These are phyloP conservation scores for Cryomyces minteri DNA, from an alignment of 495 filamentous ascomycete genomes.

Conservation along the genomic window DNA sequence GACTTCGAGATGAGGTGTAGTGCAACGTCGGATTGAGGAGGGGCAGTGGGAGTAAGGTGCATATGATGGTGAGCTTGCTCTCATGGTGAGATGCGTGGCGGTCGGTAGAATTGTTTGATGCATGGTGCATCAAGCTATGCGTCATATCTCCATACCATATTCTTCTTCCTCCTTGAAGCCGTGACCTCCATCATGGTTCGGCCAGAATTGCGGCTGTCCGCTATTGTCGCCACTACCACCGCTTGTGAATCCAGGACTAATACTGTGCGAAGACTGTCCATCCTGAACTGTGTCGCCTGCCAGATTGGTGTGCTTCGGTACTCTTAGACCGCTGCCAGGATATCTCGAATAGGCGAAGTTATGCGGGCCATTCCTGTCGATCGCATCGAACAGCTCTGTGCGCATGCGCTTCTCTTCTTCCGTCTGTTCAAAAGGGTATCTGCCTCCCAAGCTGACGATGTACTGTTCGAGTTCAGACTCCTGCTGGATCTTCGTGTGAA, in stretches of 20 bases:
- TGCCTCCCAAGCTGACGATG: conserved; percentile 49
- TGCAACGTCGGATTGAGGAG: too few relatives aligned
- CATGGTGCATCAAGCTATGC: too few relatives aligned
- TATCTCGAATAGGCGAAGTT: conserved; percentile 65
- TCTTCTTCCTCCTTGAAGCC: conserved; percentile 83
- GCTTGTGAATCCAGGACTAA: conserved; percentile 54
- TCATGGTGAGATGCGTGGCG: too few relatives aligned
- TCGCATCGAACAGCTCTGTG: conserved; percentile 68
- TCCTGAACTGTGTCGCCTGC: conserved; percentile 57
- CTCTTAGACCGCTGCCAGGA: conserved; percentile 70
- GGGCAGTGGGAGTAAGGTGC: too few relatives aligned
- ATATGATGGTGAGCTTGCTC: too few relatives aligned
- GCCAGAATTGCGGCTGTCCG: conserved; percentile 50
- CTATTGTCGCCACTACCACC: conserved; percentile 35
- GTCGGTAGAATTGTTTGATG: too few relatives aligned
- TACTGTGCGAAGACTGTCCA: conserved; percentile 32
- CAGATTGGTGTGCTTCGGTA: conserved; percentile 83
- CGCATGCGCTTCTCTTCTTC: conserved; percentile 95
- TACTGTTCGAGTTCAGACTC: conserved; percentile 65
- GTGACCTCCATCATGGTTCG: conserved; percentile 30
- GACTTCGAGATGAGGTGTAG: too few relatives aligned
- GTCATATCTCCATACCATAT: conserved; percentile 14
- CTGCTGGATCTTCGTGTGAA: conserved; percentile 72
- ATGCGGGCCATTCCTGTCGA: conserved; percentile 55
- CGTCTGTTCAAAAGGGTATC: conserved; percentile 62